These are phyloP conservation scores for Linum trigynum DNA, from an alignment of 345 rosid species.

Conservation along the genomic window DNA sequence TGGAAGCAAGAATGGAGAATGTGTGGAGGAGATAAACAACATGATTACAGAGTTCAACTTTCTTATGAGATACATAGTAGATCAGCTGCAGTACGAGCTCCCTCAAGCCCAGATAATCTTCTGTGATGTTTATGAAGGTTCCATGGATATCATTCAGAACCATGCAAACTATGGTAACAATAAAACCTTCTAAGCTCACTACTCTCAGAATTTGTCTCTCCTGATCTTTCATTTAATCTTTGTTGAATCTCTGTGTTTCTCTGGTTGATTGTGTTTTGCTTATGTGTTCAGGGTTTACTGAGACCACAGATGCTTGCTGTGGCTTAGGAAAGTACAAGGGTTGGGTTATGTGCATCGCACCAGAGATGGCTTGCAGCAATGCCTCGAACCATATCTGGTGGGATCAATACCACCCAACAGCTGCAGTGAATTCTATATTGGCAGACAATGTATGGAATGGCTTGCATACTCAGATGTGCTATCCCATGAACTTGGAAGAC, in stretches of 20 bases:
- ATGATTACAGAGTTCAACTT: slow-evolving; percentile 72
- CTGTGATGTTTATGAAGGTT: slow-evolving; percentile 73
- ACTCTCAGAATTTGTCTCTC: not conserved
- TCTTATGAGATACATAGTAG: slow-evolving; percentile 56
- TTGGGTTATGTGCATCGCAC: slow-evolving; percentile 66
- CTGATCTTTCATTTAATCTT: not conserved
- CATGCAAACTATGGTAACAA: slow-evolving; percentile 49
- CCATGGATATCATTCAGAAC: slow-evolving; percentile 74
- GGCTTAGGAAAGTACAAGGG: slow-evolving; percentile 78
- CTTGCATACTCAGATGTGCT: slow-evolving; percentile 69
- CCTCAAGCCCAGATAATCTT: slow-evolving; percentile 43
- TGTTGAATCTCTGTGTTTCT: not conserved
- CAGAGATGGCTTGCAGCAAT: slow-evolving; percentile 72
- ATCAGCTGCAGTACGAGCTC: slow-evolving; percentile 53
- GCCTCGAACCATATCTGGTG: slow-evolving; percentile 74
- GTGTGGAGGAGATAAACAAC: slow-evolving; percentile 65
- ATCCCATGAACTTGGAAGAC: slow-evolving; percentile 54
- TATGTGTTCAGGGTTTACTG: slow-evolving; percentile 52
- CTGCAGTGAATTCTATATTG: slow-evolving; percentile 65
- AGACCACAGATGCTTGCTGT: slow-evolving; percentile 72
- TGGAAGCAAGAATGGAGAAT: slow-evolving; percentile 60
- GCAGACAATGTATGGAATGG: slow-evolving; percentile 88
- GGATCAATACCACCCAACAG: slow-evolving; percentile 93
- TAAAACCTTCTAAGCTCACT: not conserved
- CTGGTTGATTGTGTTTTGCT: not conserved